phyloP scores from a whole-genome alignment of 495 filamentous ascomycete genomes.

The Sporormia fimetaria region DNA sequence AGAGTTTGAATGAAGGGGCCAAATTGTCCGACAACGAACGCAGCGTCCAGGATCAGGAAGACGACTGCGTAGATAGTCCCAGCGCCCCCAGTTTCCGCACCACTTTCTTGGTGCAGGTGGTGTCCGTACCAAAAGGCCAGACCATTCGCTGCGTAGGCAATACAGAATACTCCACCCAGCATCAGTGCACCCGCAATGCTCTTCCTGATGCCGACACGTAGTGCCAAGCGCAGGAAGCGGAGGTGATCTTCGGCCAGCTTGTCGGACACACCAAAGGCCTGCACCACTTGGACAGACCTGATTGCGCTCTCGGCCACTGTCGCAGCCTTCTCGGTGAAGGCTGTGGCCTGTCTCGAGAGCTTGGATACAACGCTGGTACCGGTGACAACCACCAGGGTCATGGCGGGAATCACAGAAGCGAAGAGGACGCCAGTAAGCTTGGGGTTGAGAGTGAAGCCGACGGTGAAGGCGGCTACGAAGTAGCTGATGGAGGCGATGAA shows the following conservation, averaged over 20 bases:
- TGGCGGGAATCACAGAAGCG: constrained; percentile 34
- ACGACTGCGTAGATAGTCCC: constrained; percentile 44
- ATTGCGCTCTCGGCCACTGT: constrained; percentile 41
- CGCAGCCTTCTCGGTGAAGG: constrained; percentile 29
- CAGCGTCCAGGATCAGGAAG: constrained; percentile 38
- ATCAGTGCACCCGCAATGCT: constrained; percentile 29
- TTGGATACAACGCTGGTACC: constrained; percentile 27
- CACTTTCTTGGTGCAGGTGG: constrained; percentile 29
- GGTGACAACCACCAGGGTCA: constrained; percentile 34
- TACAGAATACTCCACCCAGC: constrained; percentile 35
- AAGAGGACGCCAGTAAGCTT: constrained; percentile 38
- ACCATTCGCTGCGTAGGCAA: constrained; percentile 39
- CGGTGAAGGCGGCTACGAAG: constrained; percentile 41
- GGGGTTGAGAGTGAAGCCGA: constrained; percentile 42
- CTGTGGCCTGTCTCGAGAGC: constrained; percentile 20
- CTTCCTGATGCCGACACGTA: constrained; percentile 26
- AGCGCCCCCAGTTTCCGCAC: constrained; percentile 33
- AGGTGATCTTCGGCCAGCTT: constrained; percentile 34
- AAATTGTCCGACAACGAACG: constrained; percentile 34
- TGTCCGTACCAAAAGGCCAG: constrained; percentile 44
- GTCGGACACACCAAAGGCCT: constrained; percentile 41
- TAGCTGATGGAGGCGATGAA: constrained; percentile 40
- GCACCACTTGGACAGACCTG: constrained; percentile 40
- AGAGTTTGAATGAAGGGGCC: constrained; percentile 40
- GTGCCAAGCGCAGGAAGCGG: constrained; percentile 25